Evolutionary conservation across 805 yeast species (phyloP).

Genomic region (Wickerhamiella nectarea): DNA sequence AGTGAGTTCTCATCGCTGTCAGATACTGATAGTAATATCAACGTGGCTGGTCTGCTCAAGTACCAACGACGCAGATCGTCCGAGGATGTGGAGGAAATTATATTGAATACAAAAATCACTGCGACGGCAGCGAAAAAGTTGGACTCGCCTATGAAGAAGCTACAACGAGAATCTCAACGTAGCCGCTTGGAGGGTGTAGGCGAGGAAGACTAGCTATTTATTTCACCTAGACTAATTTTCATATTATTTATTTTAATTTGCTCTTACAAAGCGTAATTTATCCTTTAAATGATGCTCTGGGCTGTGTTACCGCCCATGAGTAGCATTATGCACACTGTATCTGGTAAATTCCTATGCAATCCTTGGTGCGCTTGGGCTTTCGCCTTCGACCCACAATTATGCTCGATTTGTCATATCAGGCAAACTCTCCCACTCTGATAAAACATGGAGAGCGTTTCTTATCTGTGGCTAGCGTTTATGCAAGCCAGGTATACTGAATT

Average conservation of each 20-base stretch:
- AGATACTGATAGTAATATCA: neutral
- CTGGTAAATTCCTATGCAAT: no score
- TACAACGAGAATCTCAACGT: neutral
- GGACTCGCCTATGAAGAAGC: constrained; percentile 6
- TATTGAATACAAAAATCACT: neutral
- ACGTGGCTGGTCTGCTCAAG: neutral
- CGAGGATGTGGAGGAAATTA: neutral
- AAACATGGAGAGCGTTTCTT: no score
- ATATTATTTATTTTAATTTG: neutral
- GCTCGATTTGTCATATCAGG: no score
- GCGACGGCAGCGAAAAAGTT: neutral
- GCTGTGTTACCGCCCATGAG: no score
- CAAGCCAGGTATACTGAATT: no score
- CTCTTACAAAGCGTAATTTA: neutral
- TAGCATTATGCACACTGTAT: no score
- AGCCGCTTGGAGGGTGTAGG: neutral
- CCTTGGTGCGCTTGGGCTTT: no score
- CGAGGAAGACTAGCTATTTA: neutral
- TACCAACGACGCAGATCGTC: constrained; percentile 4
- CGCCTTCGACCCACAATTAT: no score
- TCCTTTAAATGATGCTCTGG: no score
- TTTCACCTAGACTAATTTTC: no score
- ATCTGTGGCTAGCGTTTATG: no score
- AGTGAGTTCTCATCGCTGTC: constrained; percentile 6
- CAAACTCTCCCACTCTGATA: no score